Evolutionary conservation across 192 early-diverging fungal genomes (phyloP).

Genomic region (Chytriomyces sp.): DNA sequence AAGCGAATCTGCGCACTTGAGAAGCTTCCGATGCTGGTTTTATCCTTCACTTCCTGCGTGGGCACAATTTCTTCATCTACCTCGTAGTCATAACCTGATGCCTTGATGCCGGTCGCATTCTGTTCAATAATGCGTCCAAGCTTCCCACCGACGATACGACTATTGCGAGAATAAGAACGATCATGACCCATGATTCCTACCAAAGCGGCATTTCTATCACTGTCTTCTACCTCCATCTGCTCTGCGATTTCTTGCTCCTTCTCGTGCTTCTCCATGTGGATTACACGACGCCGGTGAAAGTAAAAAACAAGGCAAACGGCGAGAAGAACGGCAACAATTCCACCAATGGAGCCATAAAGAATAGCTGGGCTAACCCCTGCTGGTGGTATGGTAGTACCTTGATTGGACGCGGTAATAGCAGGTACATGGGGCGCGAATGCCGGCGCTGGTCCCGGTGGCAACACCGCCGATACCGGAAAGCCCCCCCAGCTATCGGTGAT

Average conservation of each 20-base stretch:
- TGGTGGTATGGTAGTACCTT: not conserved
- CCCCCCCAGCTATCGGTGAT: not conserved
- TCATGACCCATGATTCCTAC: constrained; percentile 2
- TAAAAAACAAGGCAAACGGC: not conserved
- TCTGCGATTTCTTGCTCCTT: constrained; percentile 19
- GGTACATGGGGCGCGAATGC: not conserved
- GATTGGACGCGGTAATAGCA: not conserved
- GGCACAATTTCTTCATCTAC: not conserved
- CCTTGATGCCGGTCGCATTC: constrained; percentile 9
- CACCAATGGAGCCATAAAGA: constrained; percentile 8
- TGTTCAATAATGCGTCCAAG: constrained; percentile 11
- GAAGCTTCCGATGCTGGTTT: not conserved
- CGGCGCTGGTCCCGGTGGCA: not conserved
- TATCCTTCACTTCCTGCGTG: not conserved
- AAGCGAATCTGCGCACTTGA: not conserved
- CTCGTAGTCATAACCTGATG: not conserved
- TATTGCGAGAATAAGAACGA: not conserved
- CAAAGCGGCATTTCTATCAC: not conserved
- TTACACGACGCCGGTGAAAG: not conserved
- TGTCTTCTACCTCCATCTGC: constrained; percentile 7
- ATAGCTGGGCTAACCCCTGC: not conserved
- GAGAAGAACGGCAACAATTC: constrained; percentile 2
- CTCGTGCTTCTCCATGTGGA: not conserved
- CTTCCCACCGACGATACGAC: constrained; percentile 20
- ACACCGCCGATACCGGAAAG: not conserved